phyloP scores from a whole-genome alignment of 1,284 basidiomycete species.

The Pholiota adiposa region DNA sequence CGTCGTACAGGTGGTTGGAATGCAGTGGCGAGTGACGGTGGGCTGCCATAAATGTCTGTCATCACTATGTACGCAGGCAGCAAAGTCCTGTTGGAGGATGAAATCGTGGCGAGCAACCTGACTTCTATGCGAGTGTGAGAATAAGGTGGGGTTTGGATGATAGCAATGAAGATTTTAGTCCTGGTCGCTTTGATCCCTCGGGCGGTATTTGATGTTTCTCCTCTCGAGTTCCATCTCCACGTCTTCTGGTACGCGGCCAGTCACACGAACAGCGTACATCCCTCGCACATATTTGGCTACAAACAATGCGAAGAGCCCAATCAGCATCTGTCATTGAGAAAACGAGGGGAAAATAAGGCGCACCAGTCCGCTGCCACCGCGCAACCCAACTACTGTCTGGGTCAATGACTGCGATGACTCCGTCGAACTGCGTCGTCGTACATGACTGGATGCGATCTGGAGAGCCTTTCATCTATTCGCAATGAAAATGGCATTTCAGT shows the following conservation, averaged over 20 bases:
- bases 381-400: conserved; percentile 96
- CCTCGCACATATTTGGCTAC: conserved; percentile 85
- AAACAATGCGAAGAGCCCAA: background rate
- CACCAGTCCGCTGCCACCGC: conserved; percentile 89
- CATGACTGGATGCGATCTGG: conserved; percentile 85
- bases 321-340: background rate
- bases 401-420: conserved; percentile 87
- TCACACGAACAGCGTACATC: conserved; percentile 88
- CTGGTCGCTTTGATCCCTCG: conserved; percentile 75
- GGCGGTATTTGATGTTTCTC: conserved; percentile 80
- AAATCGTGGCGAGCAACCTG: background rate
- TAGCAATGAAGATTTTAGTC: conserved; percentile 55
- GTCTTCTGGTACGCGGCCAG: conserved; percentile 84
- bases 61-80: too few relatives aligned
- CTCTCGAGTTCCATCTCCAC: conserved; percentile 79
- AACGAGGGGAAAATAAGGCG: conserved; percentile 36
- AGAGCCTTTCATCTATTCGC: conserved; percentile 82
- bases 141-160: background rate
- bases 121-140: background rate
- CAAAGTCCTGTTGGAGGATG: background rate
- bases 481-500: background rate
- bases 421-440: conserved; percentile 95
- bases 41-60: too few relatives aligned
- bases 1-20: background rate
- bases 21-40: background rate